Percentiles rank a stretch among this genome's conserved stretches.
Conservation (phyloP, 2,329 filamentous ascomycete species). For the Phyllosticta ampelicida region DNA sequence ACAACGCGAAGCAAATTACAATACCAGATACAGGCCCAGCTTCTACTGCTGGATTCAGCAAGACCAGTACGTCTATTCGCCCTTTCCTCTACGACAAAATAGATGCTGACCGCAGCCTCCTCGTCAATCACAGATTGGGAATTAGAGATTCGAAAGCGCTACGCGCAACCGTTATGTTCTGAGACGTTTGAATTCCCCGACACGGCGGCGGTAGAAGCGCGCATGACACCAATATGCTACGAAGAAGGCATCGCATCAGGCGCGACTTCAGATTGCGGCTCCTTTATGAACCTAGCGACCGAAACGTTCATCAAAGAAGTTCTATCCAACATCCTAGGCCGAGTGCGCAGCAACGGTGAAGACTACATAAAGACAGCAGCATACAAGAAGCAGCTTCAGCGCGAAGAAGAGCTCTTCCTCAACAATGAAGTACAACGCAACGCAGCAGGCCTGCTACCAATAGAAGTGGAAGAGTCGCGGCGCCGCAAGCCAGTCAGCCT, state of each 20-base stretch:
- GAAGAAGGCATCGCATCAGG: conserved; percentile 50
- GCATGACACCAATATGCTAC: conserved; percentile 56
- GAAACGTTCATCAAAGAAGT: conserved; percentile 55
- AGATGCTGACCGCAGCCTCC: not conserved
- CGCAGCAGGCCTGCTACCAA: conserved; percentile 64
- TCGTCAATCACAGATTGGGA: conserved; percentile 42
- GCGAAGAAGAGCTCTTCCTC: conserved; percentile 62
- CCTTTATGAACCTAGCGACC: conserved; percentile 49
- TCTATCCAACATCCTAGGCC: conserved; percentile 43
- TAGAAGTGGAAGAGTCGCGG: conserved; percentile 67
- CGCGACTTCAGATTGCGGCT: conserved; percentile 42
- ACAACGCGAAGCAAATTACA: conserved; percentile 31
- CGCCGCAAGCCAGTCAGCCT: conserved; percentile 63
- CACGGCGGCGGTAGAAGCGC: conserved; percentile 43
- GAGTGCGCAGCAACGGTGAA: conserved; percentile 45
- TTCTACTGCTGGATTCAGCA: conserved; percentile 63
- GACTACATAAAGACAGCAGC: conserved; percentile 60
- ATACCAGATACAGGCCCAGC: conserved; percentile 53
- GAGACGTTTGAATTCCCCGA: conserved; percentile 56
- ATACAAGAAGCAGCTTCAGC: conserved; percentile 62
- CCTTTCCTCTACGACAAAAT: not conserved
- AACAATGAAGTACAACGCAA: conserved; percentile 67
- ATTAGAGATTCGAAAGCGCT: conserved; percentile 54
- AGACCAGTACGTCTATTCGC: conserved; percentile 52
- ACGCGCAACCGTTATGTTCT: conserved; percentile 48